Percentiles rank a stretch among this genome's conserved stretches.
Evolutionary conservation across 331 rosid species (phyloP).

Genomic region (Prunus yedoensis): DNA sequence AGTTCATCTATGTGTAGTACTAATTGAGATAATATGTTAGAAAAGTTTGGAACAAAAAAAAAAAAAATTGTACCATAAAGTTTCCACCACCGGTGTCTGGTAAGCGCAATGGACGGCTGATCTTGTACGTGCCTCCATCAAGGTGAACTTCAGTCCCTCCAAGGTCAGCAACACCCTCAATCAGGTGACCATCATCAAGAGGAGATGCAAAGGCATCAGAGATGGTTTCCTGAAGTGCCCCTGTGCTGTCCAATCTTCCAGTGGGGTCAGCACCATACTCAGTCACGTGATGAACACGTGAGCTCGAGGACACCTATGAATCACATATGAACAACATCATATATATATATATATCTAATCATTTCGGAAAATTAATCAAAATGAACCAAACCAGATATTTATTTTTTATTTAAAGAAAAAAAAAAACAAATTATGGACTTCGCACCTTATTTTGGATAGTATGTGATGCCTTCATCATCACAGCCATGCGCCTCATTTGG

Average conservation of each 20-base stretch:
- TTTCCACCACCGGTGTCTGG: conserved; percentile 33
- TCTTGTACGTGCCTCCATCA: conserved; percentile 46
- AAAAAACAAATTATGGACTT: not conserved
- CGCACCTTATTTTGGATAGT: not conserved
- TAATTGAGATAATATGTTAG: not conserved
- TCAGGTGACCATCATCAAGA: conserved; percentile 22
- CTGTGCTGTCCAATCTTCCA: conserved; percentile 41
- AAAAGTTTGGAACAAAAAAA: conserved; percentile 21
- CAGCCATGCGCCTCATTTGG: not conserved
- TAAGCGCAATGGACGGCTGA: conserved; percentile 38
- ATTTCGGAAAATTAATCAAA: not conserved
- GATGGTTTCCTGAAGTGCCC: conserved; percentile 36
- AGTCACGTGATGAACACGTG: conserved; percentile 38
- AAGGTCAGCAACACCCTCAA: conserved; percentile 36
- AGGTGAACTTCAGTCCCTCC: conserved; percentile 44
- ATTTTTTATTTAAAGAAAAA: too few species aligned
- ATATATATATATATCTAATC: too few species aligned
- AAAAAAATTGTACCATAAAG: conserved; percentile 23
- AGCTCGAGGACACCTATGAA: not conserved
- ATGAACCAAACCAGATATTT: not conserved
- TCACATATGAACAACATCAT: not conserved
- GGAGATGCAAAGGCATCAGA: conserved; percentile 24
- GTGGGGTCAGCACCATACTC: conserved; percentile 48
- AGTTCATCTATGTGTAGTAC: too few species aligned
- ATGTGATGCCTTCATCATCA: conserved; percentile 10